phyloP scores from a whole-genome alignment of 2,329 filamentous ascomycete genomes.

The Aspergillus alliaceus region DNA sequence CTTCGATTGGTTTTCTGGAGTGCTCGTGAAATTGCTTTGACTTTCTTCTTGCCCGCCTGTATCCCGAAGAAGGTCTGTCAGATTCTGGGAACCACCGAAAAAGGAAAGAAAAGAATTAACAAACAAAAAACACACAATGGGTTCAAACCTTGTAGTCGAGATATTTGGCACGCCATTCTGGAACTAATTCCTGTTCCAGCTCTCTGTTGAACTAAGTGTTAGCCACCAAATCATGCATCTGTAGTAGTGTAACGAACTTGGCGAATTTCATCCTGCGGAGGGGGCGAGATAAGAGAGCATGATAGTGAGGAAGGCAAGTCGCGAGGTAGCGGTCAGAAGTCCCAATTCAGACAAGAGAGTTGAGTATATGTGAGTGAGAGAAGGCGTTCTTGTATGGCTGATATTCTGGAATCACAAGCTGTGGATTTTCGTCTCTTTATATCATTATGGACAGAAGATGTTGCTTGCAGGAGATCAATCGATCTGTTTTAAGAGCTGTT shows the following conservation, averaged over 20 bases:
- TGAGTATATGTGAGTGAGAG: too few species aligned
- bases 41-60: constrained; percentile 79
- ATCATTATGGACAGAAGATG: background rate
- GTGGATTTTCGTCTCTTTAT: background rate
- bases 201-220: constrained; percentile 52
- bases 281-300: constrained; percentile 15
- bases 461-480: background rate
- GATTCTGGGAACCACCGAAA: background rate
- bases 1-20: constrained; percentile 59
- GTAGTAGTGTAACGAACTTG: constrained; percentile 47
- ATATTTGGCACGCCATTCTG: constrained; percentile 94
- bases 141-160: constrained; percentile 80
- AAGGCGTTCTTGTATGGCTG: background rate
- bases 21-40: constrained; percentile 78
- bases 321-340: background rate
- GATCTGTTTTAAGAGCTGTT: background rate
- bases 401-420: background rate
- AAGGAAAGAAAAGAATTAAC: background rate
- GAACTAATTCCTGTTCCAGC: constrained; percentile 82
- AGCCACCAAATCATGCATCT: constrained; percentile 16
- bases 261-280: constrained; percentile 58
- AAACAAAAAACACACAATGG: constrained; percentile 8
- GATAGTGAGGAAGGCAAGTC: constrained; percentile 7
- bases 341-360: background rate
- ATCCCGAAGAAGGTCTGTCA: constrained; percentile 2